Percentiles rank a stretch among this genome's conserved stretches.
These are phyloP conservation scores for Xylaria sp. DNA, from an alignment of 2,329 filamentous ascomycete genomes.

Conservation along the genomic window DNA sequence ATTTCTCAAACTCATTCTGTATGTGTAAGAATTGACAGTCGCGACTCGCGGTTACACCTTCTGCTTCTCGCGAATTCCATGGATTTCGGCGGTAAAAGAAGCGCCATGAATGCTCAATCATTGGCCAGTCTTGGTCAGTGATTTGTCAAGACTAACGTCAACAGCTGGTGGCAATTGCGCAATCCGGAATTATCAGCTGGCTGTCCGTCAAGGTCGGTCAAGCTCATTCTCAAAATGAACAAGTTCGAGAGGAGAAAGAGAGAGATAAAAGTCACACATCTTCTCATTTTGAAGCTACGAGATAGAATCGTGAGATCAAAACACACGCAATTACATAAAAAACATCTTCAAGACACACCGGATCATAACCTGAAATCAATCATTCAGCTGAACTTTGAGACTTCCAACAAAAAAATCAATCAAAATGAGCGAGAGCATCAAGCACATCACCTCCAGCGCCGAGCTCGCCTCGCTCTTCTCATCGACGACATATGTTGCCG, in stretches of 20 bases:
- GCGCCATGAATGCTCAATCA: neutral
- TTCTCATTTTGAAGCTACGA: neutral
- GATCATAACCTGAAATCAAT: neutral
- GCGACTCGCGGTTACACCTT: neutral
- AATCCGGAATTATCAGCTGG: neutral
- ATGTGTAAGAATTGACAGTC: too few relatives aligned
- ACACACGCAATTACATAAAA: neutral
- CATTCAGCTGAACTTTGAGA: neutral
- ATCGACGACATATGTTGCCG: slow-evolving; percentile 45
- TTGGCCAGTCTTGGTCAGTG: neutral
- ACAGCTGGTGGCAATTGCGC: neutral
- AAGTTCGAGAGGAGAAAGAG: neutral
- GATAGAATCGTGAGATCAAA: neutral
- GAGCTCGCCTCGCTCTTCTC: slow-evolving; percentile 47
- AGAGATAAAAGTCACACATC: neutral
- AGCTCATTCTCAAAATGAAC: too few relatives aligned
- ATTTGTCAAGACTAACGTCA: neutral
- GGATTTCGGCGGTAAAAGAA: neutral
- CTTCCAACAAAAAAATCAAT: neutral
- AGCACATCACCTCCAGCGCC: slow-evolving; percentile 39
- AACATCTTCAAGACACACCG: too few relatives aligned
- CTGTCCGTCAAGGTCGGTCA: neutral
- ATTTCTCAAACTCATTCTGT: too few relatives aligned
- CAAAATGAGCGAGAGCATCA: slow-evolving; percentile 20
- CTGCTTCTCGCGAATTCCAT: neutral